phyloP scores from a whole-genome alignment of 176 grass and related monocot species.

The Hordeum marinum region DNA sequence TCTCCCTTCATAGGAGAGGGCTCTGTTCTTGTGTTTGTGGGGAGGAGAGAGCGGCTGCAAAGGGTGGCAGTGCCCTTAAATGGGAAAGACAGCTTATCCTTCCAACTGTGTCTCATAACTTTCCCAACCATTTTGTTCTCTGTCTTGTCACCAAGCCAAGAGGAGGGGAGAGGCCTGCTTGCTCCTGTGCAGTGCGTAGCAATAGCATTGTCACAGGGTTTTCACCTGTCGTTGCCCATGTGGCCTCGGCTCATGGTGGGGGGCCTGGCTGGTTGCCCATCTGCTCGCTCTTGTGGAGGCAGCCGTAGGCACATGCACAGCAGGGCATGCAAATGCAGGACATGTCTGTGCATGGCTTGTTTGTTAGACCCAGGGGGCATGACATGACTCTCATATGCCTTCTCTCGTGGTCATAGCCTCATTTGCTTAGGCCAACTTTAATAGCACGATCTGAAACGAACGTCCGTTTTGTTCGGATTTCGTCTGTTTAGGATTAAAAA shows the following conservation, averaged over 20 bases:
- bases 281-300: background rate
- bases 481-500: too few species aligned
- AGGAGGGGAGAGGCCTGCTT: slow-evolving; percentile 17
- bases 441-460: too few species aligned
- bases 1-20: slow-evolving; percentile 9
- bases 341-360: background rate
- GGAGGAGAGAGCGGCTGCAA: background rate
- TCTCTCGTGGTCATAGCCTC: background rate
- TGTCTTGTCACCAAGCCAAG: slow-evolving; percentile 52
- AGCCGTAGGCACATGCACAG: background rate
- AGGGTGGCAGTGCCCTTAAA: slow-evolving; percentile 46
- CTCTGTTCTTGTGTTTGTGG: background rate
- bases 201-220: slow-evolving; percentile 12
- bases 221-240: slow-evolving; percentile 36
- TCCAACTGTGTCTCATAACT: slow-evolving; percentile 52
- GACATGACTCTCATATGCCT: background rate
- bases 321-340: background rate
- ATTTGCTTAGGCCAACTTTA: too few species aligned
- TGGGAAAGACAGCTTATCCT: slow-evolving; percentile 51
- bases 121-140: slow-evolving; percentile 56
- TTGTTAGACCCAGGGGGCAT: background rate
- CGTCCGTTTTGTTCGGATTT: too few species aligned
- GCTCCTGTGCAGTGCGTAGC: background rate
- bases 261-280: slow-evolving; percentile 2
- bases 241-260: slow-evolving; percentile 20